Evolutionary conservation across 2,329 filamentous ascomycete species (phyloP).

Genomic region (Colletotrichum plurivorum): DNA sequence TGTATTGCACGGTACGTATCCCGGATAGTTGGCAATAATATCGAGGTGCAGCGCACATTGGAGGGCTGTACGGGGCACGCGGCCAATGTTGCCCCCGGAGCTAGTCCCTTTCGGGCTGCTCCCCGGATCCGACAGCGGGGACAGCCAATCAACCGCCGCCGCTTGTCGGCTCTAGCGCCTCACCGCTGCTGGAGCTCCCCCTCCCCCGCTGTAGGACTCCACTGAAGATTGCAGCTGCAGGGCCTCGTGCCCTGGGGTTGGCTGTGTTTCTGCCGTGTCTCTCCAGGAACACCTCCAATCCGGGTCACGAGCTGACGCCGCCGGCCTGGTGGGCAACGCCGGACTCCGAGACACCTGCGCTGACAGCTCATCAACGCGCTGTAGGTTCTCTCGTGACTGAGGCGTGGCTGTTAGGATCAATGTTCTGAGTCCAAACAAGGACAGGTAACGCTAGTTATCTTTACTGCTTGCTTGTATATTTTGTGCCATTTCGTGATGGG

Average conservation of each 20-base stretch:
- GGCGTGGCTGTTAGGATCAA: too few relatives aligned
- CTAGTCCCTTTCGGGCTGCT: constrained; percentile 3
- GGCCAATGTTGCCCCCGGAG: constrained; percentile 9
- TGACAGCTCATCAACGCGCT: not conserved
- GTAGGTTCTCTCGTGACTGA: too few relatives aligned
- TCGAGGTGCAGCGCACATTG: not conserved
- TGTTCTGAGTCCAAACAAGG: too few relatives aligned
- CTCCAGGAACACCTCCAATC: constrained; percentile 15
- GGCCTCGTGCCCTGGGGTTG: constrained; percentile 1
- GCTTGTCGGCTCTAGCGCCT: constrained; percentile 17
- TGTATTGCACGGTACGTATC: too few relatives aligned
- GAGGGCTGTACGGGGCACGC: constrained; percentile 30
- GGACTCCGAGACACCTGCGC: not conserved
- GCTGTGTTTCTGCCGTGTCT: not conserved
- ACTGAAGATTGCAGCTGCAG: constrained; percentile 28
- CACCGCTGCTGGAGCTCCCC: constrained; percentile 18
- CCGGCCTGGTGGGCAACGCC: not conserved
- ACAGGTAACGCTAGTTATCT: too few relatives aligned
- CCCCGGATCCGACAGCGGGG: constrained; percentile 20
- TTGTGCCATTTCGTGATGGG: too few relatives aligned
- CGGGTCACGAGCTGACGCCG: constrained; percentile 11
- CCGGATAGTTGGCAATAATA: too few relatives aligned
- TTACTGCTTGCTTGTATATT: too few relatives aligned
- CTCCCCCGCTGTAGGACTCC: constrained; percentile 28
- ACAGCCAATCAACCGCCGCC: constrained; percentile 20